These are phyloP conservation scores for Clonostachys byssicola DNA, from an alignment of 2,329 filamentous ascomycete genomes.

Conservation along the genomic window DNA sequence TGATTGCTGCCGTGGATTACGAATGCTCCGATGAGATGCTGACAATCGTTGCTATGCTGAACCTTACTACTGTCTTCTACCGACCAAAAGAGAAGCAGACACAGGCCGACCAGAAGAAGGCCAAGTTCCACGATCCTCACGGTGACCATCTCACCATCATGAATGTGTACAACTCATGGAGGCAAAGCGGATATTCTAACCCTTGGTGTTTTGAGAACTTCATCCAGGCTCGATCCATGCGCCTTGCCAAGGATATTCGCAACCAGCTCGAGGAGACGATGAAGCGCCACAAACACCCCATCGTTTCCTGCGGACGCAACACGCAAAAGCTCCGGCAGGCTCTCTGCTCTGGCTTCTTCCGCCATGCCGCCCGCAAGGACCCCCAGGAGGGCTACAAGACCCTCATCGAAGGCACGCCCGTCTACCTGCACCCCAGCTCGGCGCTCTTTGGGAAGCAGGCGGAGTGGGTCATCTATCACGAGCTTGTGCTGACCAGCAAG, in stretches of 20 bases:
- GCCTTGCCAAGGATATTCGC: slow-evolving; percentile 84
- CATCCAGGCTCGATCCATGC: slow-evolving; percentile 87
- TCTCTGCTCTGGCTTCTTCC: slow-evolving; percentile 91
- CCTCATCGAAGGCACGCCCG: slow-evolving; percentile 87
- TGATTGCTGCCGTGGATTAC: slow-evolving; percentile 84
- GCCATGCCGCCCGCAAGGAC: slow-evolving; percentile 91
- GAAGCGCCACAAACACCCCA: slow-evolving; percentile 78
- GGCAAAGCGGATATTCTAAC: slow-evolving; percentile 72
- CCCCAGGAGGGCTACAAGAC: slow-evolving; percentile 98
- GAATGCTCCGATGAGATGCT: slow-evolving; percentile 92
- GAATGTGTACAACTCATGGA: slow-evolving; percentile 98
- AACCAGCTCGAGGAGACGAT: slow-evolving; percentile 92
- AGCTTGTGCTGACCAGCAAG: slow-evolving; percentile 86
- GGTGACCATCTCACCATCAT: slow-evolving; percentile 93
- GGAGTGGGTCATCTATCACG: slow-evolving; percentile 94
- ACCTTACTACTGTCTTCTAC: slow-evolving; percentile 83
- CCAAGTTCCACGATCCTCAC: slow-evolving; percentile 93
- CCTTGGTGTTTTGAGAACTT: slow-evolving; percentile 99
- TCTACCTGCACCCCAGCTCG: slow-evolving; percentile 89
- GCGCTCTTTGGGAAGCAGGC: slow-evolving; percentile 93
- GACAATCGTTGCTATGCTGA: slow-evolving; percentile 92
- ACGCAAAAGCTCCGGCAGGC: slow-evolving; percentile 86
- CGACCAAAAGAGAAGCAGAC: slow-evolving; percentile 95
- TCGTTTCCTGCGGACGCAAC: slow-evolving; percentile 82
- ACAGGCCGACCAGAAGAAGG: slow-evolving; percentile 94